Evolutionary conservation across 129 eudicot genomes (phyloP).

Genomic region (Flaveria bidentis): DNA sequence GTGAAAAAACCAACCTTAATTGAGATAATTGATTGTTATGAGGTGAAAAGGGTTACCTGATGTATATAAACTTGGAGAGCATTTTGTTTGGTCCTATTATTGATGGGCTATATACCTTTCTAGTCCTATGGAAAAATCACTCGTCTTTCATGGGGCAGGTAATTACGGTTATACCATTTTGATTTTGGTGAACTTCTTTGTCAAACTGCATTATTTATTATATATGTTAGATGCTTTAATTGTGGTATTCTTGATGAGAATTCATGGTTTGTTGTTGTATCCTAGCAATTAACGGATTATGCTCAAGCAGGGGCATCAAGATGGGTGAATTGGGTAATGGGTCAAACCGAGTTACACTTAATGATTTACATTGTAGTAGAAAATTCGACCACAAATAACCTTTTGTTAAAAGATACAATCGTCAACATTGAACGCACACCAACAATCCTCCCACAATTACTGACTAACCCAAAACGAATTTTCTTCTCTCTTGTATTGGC

Average conservation of each 20-base stretch:
- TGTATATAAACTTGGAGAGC: conserved; percentile 66
- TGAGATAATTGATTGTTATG: conserved; percentile 35
- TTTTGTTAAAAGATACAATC: no score
- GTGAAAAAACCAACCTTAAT: conserved; percentile 27
- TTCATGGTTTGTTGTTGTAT: neutral
- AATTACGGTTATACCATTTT: conserved; percentile 38
- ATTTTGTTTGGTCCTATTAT: conserved; percentile 45
- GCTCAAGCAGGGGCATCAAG: no score
- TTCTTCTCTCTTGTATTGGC: no score
- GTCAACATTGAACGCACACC: no score
- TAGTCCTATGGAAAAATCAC: conserved; percentile 32
- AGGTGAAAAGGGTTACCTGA: conserved; percentile 50
- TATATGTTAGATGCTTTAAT: neutral
- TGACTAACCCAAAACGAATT: no score
- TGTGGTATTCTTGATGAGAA: neutral
- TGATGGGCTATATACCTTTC: conserved; percentile 39
- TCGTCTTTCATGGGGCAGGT: conserved; percentile 34
- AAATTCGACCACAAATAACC: no score
- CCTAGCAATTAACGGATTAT: no score
- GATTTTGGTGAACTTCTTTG: conserved; percentile 32
- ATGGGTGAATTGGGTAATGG: no score
- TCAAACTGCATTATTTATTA: conserved; percentile 32
- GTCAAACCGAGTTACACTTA: no score
- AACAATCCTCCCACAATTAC: no score
- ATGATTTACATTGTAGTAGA: no score